phyloP scores from a whole-genome alignment of 192 early-diverging fungal genomes.

The Mortierella claussenii region DNA sequence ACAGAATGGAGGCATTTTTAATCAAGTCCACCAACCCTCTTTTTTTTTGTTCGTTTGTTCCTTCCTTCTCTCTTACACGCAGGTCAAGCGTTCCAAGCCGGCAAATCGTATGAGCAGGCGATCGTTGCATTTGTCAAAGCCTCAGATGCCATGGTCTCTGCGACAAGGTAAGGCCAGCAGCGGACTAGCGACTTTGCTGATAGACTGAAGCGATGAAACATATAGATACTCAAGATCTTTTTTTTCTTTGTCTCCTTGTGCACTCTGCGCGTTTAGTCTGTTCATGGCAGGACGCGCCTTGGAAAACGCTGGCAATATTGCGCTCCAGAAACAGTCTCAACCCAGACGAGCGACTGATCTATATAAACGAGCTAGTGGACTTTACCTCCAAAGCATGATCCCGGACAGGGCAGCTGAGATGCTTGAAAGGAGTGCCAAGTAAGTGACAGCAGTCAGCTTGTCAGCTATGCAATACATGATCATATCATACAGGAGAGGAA shows the following conservation, averaged over 20 bases:
- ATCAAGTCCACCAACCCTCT: too few relatives aligned
- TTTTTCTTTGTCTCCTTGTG: slow-evolving; percentile 2
- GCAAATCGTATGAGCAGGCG: slow-evolving; percentile 73
- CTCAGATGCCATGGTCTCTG: slow-evolving; percentile 68
- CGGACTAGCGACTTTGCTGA: too few relatives aligned
- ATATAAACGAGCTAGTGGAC: slow-evolving; percentile 72
- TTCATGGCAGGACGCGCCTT: slow-evolving; percentile 78
- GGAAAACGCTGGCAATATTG: slow-evolving; percentile 72
- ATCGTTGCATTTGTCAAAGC: slow-evolving; percentile 75
- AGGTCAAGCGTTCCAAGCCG: slow-evolving; percentile 75
- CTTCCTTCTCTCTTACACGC: too few relatives aligned
- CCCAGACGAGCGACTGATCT: slow-evolving; percentile 72
- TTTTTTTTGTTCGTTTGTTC: too few relatives aligned
- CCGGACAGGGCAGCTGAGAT: slow-evolving; percentile 78
- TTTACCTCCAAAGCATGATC: slow-evolving; percentile 68
- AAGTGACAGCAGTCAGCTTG: not conserved
- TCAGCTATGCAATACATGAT: too few relatives aligned
- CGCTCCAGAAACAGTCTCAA: slow-evolving; percentile 65
- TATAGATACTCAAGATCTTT: not conserved
- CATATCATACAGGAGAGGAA: too few relatives aligned
- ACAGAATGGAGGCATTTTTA: too few relatives aligned
- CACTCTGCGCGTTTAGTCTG: slow-evolving; percentile 44
- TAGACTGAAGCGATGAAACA: too few relatives aligned
- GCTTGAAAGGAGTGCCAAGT: slow-evolving; percentile 82
- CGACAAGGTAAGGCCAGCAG: slow-evolving; percentile 58